These are phyloP conservation scores for Castanospermum australe DNA, from an alignment of 306 rosid genomes.

Conservation along the genomic window DNA sequence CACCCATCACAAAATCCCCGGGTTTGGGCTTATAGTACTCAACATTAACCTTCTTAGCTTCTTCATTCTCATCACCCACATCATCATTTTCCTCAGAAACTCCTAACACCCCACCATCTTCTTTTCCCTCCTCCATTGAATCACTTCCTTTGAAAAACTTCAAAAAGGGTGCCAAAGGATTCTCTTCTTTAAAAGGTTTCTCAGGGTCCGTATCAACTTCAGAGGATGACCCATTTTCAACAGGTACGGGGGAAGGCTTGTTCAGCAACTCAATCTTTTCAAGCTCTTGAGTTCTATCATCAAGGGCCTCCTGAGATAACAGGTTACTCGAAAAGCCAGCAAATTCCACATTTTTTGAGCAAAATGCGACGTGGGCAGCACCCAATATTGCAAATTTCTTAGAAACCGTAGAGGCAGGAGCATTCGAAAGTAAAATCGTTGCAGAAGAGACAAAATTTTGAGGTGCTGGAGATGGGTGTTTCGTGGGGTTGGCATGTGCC, in stretches of 20 bases:
- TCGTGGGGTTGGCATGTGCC: constrained; percentile 4
- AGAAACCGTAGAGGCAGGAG: constrained; percentile 7
- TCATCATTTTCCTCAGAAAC: constrained; percentile 35
- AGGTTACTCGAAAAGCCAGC: constrained; percentile 52
- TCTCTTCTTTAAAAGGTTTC: constrained; percentile 39
- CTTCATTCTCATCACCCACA: constrained; percentile 32
- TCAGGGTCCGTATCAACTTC: constrained; percentile 35
- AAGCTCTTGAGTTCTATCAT: constrained; percentile 38
- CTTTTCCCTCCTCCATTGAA: constrained; percentile 36
- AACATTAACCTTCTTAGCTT: constrained; percentile 34
- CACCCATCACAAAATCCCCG: constrained; percentile 79
- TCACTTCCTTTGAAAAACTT: constrained; percentile 59
- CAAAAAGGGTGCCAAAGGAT: constrained; percentile 65
- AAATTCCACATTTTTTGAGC: constrained; percentile 49
- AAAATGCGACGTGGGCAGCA: constrained; percentile 40
- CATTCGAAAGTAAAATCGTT: not conserved
- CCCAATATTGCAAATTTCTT: constrained; percentile 35
- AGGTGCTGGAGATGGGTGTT: constrained; percentile 19
- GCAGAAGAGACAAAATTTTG: constrained; percentile 3
- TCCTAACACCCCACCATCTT: constrained; percentile 26
- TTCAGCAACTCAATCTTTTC: constrained; percentile 58
- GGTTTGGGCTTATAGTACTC: constrained; percentile 82
- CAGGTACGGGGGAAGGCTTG: constrained; percentile 55
- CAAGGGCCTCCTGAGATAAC: constrained; percentile 29
- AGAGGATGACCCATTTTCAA: constrained; percentile 34